Evolutionary conservation across 495 filamentous ascomycete genomes (phyloP), one percentile per base, ranked within the genome.

Genomic region (Aspergillus baeticus): DNA sequence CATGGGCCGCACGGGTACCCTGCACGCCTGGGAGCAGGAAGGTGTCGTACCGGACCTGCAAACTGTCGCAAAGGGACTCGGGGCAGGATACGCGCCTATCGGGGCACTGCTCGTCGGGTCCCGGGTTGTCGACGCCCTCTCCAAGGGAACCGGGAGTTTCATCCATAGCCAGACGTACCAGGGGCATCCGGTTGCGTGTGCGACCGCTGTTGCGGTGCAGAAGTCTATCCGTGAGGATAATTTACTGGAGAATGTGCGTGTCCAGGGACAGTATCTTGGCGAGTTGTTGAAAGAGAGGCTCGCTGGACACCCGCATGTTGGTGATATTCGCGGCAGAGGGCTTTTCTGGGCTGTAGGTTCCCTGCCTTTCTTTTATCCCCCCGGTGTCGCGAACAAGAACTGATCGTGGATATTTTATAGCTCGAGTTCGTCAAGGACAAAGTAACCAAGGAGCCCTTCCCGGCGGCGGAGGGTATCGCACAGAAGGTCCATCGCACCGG

Each of bases 11-110:
- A 78, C 76, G 0, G 85, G 85, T 0, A 85, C 81, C 0, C 66
- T 86, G 8, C 83, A 86, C 43, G 84, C 84, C 7, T 88, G 83
- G 81, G 76, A 87, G 55, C 77, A 80, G 38, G 84, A 87, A 62
- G 75, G 58, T 23, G 69, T 81, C 7, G 73, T 75, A 1, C 83
- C 83, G 0, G 85, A 88, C 62, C 75, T 89, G 11, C 77, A 84
- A 56, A 81, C 81, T 0, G 68, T 87, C 10, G 85, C 81, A 0
- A 88, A 88, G 55, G 82, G 81, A 0, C 68, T 89, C 0, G 84
- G 81, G 0, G 85, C 77, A 18, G 84, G 82, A 0, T 85, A 82
- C 45, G 73, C 78, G 31, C 75, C 84, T 5, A 75, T 88, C 26
- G 82, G 82, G 1, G 84, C 74, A 0, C 68, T 88, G 0, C 70